phyloP scores from a whole-genome alignment of 495 filamentous ascomycete species.

The Immersiella caudata region DNA sequence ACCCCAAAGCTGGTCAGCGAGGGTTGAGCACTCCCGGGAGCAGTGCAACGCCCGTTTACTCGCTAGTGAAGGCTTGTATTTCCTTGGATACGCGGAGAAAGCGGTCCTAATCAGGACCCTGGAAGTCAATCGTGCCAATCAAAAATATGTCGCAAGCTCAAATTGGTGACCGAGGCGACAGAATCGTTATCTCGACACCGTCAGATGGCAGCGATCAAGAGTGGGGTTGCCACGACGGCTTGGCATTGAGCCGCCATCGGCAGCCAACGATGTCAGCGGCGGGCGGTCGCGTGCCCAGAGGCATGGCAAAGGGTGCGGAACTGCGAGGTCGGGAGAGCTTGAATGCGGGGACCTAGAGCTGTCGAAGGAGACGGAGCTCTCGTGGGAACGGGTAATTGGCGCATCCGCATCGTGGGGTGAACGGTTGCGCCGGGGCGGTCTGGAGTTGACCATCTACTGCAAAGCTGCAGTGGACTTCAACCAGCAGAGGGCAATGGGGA shows the following conservation, averaged over 20 bases:
- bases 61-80: no score
- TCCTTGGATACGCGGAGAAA: neutral
- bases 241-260: neutral
- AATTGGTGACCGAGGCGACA: neutral
- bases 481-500: neutral
- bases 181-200: neutral
- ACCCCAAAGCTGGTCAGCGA: neutral
- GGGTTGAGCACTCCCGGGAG: no score
- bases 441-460: neutral
- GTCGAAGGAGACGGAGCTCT: neutral
- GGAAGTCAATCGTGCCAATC: neutral
- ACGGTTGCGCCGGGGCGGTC: neutral
- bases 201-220: neutral
- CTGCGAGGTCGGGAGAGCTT: neutral
- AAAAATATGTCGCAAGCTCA: slow-evolving; percentile 5
- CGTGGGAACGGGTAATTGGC: neutral
- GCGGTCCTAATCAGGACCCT: neutral
- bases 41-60: no score
- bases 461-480: neutral
- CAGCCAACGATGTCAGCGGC: neutral
- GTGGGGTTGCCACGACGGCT: neutral
- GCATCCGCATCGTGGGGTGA: neutral
- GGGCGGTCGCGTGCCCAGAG: neutral
- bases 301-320: neutral
- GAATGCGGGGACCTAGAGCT: neutral